Conservation (phyloP, 352 stramenopile species). For the Thalassiosira ordinaria region DNA sequence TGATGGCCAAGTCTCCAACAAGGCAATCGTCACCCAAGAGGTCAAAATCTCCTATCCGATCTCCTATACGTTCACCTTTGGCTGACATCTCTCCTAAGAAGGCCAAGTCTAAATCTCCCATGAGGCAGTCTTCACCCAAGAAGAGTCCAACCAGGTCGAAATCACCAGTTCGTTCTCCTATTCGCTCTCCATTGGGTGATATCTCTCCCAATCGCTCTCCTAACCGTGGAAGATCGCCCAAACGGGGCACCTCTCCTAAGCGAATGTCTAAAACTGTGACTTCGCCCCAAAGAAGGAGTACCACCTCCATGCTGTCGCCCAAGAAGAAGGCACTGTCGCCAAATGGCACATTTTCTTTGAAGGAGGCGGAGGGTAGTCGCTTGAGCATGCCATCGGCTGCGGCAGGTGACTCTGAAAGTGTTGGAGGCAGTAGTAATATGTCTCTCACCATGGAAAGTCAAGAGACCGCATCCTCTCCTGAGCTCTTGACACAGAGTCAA, state of each 20-base stretch:
- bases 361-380: slow-evolving; percentile 35
- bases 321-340: slow-evolving; percentile 42
- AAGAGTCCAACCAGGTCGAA: slow-evolving; percentile 19
- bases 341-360: slow-evolving; percentile 53
- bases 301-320: background rate
- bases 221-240: slow-evolving; percentile 7
- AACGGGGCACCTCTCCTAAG: slow-evolving; percentile 16
- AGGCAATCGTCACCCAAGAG: too few relatives aligned
- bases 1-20: too few relatives aligned
- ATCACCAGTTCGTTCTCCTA: slow-evolving; percentile 23
- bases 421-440: slow-evolving; percentile 29
- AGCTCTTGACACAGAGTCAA: background rate
- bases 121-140: slow-evolving; percentile 27
- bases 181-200: slow-evolving; percentile 37
- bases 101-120: slow-evolving; percentile 1
- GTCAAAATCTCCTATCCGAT: too few relatives aligned
- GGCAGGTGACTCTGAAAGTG: background rate
- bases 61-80: too few relatives aligned
- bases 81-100: too few relatives aligned
- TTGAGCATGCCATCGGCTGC: background rate
- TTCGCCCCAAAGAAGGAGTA: too few relatives aligned
- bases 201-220: slow-evolving; percentile 45
- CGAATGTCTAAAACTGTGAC: background rate
- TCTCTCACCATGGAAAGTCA: slow-evolving; percentile 32
- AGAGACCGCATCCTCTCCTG: background rate